phyloP scores from a whole-genome alignment of 108 stramenopile species.

The Cyclostephanos invisitatus region DNA sequence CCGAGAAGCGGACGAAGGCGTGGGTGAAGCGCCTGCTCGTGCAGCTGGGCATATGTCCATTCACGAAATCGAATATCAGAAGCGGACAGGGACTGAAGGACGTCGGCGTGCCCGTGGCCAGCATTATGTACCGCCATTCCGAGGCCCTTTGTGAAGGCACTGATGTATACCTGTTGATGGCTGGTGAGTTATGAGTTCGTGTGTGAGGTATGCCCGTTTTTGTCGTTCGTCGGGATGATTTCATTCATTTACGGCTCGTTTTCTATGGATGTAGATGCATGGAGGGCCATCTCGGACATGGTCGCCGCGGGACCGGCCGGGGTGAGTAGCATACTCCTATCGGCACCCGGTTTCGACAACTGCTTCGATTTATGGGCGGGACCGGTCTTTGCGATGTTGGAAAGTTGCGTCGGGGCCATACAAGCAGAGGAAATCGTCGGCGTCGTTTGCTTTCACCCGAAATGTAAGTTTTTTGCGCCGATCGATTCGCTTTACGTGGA shows the following conservation, averaged over 20 bases:
- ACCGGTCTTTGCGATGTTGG: conserved; percentile 81
- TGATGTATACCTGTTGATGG: conserved; percentile 58
- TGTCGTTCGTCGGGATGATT: not conserved
- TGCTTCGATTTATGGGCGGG: conserved; percentile 73
- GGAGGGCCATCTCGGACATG: conserved; percentile 70
- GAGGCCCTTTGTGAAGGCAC: conserved; percentile 17
- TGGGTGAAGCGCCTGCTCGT: conserved; percentile 82
- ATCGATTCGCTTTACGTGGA: not conserved
- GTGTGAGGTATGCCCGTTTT: not conserved
- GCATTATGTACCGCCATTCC: conserved; percentile 68
- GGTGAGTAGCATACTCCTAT: conserved; percentile 72
- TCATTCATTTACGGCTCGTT: not conserved
- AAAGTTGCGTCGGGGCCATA: conserved; percentile 72
- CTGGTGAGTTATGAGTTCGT: conserved; percentile 34
- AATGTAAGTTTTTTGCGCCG: conserved; percentile 34
- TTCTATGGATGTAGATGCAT: conserved; percentile 34
- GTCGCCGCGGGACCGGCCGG: conserved; percentile 65
- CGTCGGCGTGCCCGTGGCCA: conserved; percentile 65
- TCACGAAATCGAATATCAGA: conserved; percentile 65
- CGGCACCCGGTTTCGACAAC: conserved; percentile 77
- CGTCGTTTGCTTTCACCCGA: conserved; percentile 84
- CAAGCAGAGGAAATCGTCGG: conserved; percentile 65
- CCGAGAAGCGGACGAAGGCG: conserved; percentile 62
- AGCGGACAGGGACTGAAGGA: conserved; percentile 76
- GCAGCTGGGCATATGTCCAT: conserved; percentile 73